These are phyloP conservation scores for Santalum album DNA, from an alignment of 164 flowering plant genomes.

Conservation along the genomic window DNA sequence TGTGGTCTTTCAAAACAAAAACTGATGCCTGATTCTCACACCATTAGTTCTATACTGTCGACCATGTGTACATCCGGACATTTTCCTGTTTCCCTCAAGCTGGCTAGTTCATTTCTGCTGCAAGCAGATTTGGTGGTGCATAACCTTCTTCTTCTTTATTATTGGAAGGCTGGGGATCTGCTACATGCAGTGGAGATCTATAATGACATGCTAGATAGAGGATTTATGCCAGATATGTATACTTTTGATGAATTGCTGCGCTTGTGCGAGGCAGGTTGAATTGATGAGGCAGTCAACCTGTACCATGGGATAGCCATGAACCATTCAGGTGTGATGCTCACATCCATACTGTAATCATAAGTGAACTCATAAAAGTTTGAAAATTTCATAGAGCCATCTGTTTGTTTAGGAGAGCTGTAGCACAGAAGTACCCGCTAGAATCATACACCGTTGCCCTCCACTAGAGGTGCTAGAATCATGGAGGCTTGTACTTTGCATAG, in stretches of 20 bases:
- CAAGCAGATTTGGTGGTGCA: slow-evolving; percentile 39
- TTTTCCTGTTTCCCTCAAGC: slow-evolving; percentile 23
- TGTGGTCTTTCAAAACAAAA: slow-evolving; percentile 19
- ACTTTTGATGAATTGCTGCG: slow-evolving; percentile 40
- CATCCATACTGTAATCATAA: slow-evolving; percentile 37
- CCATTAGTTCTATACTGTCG: slow-evolving; percentile 38
- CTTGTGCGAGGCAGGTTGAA: slow-evolving; percentile 37
- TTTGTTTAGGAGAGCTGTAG: slow-evolving; percentile 32
- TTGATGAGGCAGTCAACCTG: slow-evolving; percentile 37
- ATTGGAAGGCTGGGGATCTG: slow-evolving; percentile 39
- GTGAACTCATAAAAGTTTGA: slow-evolving; percentile 40
- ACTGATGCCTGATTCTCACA: slow-evolving; percentile 48
- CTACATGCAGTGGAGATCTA: slow-evolving; percentile 35
- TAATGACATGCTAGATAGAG: slow-evolving; percentile 34
- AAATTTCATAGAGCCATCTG: slow-evolving; percentile 26
- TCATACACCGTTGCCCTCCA: slow-evolving; percentile 39
- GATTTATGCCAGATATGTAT: slow-evolving; percentile 39
- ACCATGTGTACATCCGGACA: slow-evolving; percentile 24
- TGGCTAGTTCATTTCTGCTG: slow-evolving; percentile 16
- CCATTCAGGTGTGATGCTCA: slow-evolving; percentile 37
- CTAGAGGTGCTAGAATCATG: slow-evolving; percentile 23
- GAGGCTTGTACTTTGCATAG: slow-evolving; percentile 38
- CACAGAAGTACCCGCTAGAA: slow-evolving; percentile 31
- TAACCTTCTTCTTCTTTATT: slow-evolving; percentile 42
- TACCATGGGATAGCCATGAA: slow-evolving; percentile 34